Evolutionary conservation across 345 rosid genomes (phyloP), one percentile per base, ranked within the genome.

Genomic region (Abelmoschus esculentus): DNA sequence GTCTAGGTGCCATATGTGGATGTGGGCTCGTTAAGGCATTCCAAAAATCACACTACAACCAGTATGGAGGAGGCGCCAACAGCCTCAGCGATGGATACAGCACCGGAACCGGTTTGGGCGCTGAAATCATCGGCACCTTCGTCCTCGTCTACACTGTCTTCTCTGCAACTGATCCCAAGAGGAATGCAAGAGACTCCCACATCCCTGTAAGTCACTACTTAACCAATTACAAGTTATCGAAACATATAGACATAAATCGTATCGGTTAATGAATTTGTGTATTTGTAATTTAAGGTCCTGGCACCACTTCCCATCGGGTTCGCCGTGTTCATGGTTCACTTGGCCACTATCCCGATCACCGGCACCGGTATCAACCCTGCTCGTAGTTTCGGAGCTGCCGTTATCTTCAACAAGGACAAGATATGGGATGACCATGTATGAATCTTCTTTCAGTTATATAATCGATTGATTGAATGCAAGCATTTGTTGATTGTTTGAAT

Each of bases 321-420:
- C 57, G 84, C 89, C 7, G 92, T 87, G 80, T 87, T 87, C 73
- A 81, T 87, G 85, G 88, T 85, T 18, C 92, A 87, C 80, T 77
- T 87, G 62, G 89, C 89, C 4, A 87, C 88, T 17, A 87, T 87
- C 72, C 92, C 92, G 2, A 69, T 87, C 77, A 87, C 92, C 13
- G 89, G 92, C 26, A 87, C 91, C 1, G 91, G 91, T 0, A 87
- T 87, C 50, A 87, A 87, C 84, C 92, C 89, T 8, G 86, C 92
- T 9, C 79, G 92, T 46, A 87, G 92, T 75, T 81, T 87, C 7
- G 92, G 89, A 55, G 84, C 92, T 2, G 92, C 89, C 0, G 86
- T 87, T 10, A 78, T 87, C 46, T 87, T 26, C 74, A 70, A 74
- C 75, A 9, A 81, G 67, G 74, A 70, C 56, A 81, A 84, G 78